Base-by-base conservation (phyloP, 2,329 filamentous ascomycete species). In the Cercospora citrullina region DNA sequence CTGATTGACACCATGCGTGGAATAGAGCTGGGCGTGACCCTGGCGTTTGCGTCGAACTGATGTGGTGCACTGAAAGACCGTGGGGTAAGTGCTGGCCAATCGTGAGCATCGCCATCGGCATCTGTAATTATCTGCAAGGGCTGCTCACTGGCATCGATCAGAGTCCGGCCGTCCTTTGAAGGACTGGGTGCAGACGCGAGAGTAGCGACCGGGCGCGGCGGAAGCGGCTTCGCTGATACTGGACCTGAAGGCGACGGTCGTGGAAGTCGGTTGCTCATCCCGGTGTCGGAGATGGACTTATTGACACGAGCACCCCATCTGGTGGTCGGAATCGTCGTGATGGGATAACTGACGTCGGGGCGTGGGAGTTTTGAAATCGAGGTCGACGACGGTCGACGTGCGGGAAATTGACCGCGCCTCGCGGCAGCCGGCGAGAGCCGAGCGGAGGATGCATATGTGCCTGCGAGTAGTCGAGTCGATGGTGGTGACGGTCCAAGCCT, bases 131-230 rank as follows among this genome's bases (percentile, higher is more conserved):
- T 26, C 36, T 69, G 70, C 6, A 77, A 66, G 51, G 74, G 76
- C 59, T 69, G 68, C 63, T 80, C 78, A 26, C 75, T 75, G 14
- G 80, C 80, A 64, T 82, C 81, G 5, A 82, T 69, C 21, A 82
- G 74, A 2, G 77, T 79, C 16, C 79, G 78, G 30, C 75, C 74
- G 33, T 78, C 75, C 68, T 79, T 80, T 7, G 71, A 73, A 3
- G 80, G 79, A 61, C 77, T 80, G 21, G 71, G 59, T 3, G 72
- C 70, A 39, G 77, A 71, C 9, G 74, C 63, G 4, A 80, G 31
- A 14, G 78, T 76, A 26, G 73, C 77, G 12, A 79, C 64, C 2
- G 81, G 80, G 9, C 77, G 77, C 48, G 78, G 77, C 8, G 80
- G 80, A 4, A 82, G 72, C n/a, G 79, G 77, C 69, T 82, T 82